Evolutionary conservation across 2,329 filamentous ascomycete genomes (phyloP), one percentile per base, ranked within the genome.

Genomic region (Pleurostoma richardsiae): DNA sequence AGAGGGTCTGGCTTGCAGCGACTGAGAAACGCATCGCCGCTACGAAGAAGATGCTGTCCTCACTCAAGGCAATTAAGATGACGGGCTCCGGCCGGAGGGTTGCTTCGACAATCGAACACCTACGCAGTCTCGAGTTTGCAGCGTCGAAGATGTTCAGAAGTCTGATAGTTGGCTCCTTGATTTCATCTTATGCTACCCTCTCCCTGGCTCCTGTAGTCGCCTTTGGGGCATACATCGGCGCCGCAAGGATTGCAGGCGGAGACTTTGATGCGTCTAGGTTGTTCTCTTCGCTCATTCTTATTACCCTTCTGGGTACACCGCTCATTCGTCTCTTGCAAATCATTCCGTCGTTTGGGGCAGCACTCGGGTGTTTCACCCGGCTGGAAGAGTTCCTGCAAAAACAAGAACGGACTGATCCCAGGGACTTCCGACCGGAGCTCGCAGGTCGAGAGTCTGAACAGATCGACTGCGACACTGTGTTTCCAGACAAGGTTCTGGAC

Each of bases 41-140:
- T 19, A 54, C 52, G 31, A 54, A 53, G 41, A 41, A 53, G 43
- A 52, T 53, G 47, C 51, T 54, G n/a, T 49, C 49, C 10, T 53
- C 46, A n/a, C 27, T 54, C 10, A 54, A 54, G 42, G 51, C 49
- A 8, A 48, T 54, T 28, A 54, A 54, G 40, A 54, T 53, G 51
- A 50, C 46, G 8, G 33, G 33, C n/a, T 8, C 33, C 8, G 33
- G n/a, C 33, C 8, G 8, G n/a, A 8, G 33, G 33, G n/a, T 36
- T 36, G 33, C 33, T 36, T 8, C n/a, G n/a, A n/a, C 33, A 36
- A n/a, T n/a, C 33, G 8, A n/a, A n/a, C 33, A 8, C 33, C n/a
- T 36, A n/a, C 33, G 33, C n/a, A 36, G 33, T 36, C 33, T 36
- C 2, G 8, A 36, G 33, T 8, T 36, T 36, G 8, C n/a, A 36